Percentiles rank a stretch among this genome's conserved stretches.
phyloP scores from a whole-genome alignment of 1,139 yeast species.

The Lodderomyces parapsilosis region DNA sequence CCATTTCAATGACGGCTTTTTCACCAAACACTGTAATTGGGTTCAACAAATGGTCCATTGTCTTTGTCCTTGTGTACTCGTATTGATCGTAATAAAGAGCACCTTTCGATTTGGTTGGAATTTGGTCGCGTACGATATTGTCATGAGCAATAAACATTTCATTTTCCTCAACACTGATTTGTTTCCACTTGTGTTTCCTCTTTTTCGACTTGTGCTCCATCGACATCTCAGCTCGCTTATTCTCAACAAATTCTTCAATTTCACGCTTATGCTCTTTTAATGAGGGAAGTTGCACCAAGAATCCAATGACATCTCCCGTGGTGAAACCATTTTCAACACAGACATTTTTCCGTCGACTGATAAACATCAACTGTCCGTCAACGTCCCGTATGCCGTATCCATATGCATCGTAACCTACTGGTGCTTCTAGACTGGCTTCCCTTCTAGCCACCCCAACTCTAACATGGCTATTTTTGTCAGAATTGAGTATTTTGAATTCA shows the following conservation, averaged over 20 bases:
- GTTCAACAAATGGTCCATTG: conserved; percentile 71
- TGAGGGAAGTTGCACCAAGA: conserved; percentile 70
- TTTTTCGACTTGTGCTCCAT: conserved; percentile 15
- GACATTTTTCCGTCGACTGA: conserved; percentile 63
- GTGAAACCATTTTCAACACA: conserved; percentile 51
- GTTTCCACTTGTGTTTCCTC: conserved; percentile 18
- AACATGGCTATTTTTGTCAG: conserved; percentile 58
- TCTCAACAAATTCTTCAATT: conserved; percentile 20
- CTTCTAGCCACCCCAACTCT: conserved; percentile 79
- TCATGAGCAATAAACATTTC: conserved; percentile 22
- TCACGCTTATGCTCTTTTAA: conserved; percentile 39
- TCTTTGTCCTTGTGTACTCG: conserved; percentile 76
- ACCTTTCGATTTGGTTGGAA: conserved; percentile 81
- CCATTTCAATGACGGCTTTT: conserved; percentile 44
- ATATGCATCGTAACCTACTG: conserved; percentile 93
- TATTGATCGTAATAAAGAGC: conserved; percentile 81
- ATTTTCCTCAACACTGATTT: conserved; percentile 18
- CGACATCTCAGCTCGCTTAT: conserved; percentile 11
- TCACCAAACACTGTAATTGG: conserved; percentile 75
- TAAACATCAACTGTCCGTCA: conserved; percentile 74
- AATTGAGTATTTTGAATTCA: conserved; percentile 61
- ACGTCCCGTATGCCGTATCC: conserved; percentile 88
- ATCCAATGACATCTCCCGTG: conserved; percentile 81
- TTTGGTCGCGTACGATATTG: conserved; percentile 71
- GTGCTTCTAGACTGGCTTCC: conserved; percentile 90